Base-by-base conservation (phyloP, 495 filamentous ascomycete genomes). In the Lepraria neglecta region DNA sequence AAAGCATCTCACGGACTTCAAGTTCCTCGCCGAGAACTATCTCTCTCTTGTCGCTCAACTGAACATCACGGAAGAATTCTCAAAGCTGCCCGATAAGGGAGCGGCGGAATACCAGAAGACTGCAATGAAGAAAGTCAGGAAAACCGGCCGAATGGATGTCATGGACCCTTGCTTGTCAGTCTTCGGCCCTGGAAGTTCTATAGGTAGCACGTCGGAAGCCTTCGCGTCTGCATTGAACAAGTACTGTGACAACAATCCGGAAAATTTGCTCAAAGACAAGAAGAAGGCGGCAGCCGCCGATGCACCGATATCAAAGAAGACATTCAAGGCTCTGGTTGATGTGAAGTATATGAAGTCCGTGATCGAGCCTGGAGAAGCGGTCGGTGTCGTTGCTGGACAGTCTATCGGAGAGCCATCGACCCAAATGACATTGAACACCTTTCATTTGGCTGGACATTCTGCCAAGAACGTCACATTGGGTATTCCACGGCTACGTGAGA, bases 381-480 rank as follows among this genome's bases (percentile, higher is more conserved):
- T 99, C 27, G 94, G 94, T 56, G 92, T 99, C 65, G 89, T 97
- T 45, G 94, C 94, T 51, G 91, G 91, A 45, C 94, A 99, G 76
- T 96, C 92, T 42, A 84, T 99, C 53, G 94, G 94, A 68, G 95
- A 97, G 72, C 94, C 95, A 10, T 96, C 91, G 17, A 99, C 94
- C 14, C 94, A 99, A 73, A 97, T 99, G 95, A 99, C 94, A n/a
- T 76, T 98, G 56, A 98, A 98, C 71, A 98, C 94, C 30, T 98
- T 98, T 84, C 94, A 99, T 82, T 90, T 99, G 81, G 94, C 94
- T 69, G 94, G 94, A 71, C 95, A 97, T 79, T 88, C 92, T 27
- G 86, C 95, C 21, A 97, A 96, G 82, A 99, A 99, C 80, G 94
- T 99, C 68, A 99, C 94, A 4, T 82, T 97, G 27, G 94, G 94